A percentile compares a stretch with the other conserved stretches of the same genome.
phyloP scores from a whole-genome alignment of 2,329 filamentous ascomycete genomes.

The Macrophomina pseudophaseolina region DNA sequence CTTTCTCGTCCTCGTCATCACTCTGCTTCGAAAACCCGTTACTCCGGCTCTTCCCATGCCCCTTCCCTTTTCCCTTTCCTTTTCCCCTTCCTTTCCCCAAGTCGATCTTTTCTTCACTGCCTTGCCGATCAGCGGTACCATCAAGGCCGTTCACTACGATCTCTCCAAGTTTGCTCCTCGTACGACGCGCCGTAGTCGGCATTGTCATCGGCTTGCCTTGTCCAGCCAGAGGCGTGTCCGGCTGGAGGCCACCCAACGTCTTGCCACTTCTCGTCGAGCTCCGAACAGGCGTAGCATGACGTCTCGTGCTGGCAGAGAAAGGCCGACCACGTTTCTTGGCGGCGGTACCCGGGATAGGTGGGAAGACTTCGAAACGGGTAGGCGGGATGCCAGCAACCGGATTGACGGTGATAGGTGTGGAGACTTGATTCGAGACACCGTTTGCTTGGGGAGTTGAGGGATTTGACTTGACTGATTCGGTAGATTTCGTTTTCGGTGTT shows the following conservation, averaged over 20 bases:
- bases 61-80: slow-evolving; percentile 28
- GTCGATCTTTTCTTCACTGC: slow-evolving; percentile 3
- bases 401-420: slow-evolving; percentile 31
- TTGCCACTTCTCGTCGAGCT: slow-evolving; percentile 39
- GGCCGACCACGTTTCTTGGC: slow-evolving; percentile 43
- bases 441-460: slow-evolving; percentile 23
- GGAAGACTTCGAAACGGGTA: slow-evolving; percentile 78
- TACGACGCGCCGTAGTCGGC: slow-evolving; percentile 41
- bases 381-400: slow-evolving; percentile 61
- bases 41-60: slow-evolving; percentile 5
- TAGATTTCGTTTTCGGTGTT: slow-evolving; percentile 8
- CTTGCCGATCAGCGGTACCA: background rate
- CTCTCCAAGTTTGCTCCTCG: slow-evolving; percentile 51
- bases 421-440: background rate
- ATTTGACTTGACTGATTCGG: slow-evolving; percentile 14
- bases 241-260: slow-evolving; percentile 38
- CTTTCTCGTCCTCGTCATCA: slow-evolving; percentile 31
- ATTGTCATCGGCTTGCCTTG: slow-evolving; percentile 38
- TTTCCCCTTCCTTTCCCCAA: slow-evolving; percentile 33
- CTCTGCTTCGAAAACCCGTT: slow-evolving; percentile 4
- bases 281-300: slow-evolving; percentile 42
- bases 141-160: slow-evolving; percentile 43
- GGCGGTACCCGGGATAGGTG: slow-evolving; percentile 62
- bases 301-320: slow-evolving; percentile 42
- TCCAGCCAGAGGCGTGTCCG: slow-evolving; percentile 37